A percentile compares a stretch with the other conserved stretches of the same genome.
phyloP scores from a whole-genome alignment of 2,329 filamentous ascomycete genomes.

The Xylaria sp. region DNA sequence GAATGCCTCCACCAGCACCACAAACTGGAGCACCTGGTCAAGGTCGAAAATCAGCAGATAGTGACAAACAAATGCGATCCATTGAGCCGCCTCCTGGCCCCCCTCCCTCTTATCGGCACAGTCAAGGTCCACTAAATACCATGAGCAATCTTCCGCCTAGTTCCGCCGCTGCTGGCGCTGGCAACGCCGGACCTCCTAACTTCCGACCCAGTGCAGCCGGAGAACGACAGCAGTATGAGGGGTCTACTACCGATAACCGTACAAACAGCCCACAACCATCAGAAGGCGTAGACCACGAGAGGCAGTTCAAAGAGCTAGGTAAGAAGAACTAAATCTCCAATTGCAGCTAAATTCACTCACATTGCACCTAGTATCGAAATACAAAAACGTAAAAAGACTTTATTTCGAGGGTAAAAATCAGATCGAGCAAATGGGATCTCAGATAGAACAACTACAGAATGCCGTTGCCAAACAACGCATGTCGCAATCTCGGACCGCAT shows the following conservation, averaged over 20 bases:
- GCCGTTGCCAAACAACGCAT: constrained; percentile 96
- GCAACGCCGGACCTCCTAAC: constrained; percentile 43
- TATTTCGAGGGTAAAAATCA: constrained; percentile 96
- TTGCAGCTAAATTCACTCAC: constrained; percentile 39
- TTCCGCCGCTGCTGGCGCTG: constrained; percentile 44
- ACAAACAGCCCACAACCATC: constrained; percentile 61
- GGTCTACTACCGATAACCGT: constrained; percentile 52
- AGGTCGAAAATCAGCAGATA: constrained; percentile 55
- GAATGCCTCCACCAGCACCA: constrained; percentile 54
- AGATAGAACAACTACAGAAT: constrained; percentile 95
- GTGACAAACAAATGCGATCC: constrained; percentile 53
- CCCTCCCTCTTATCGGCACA: constrained; percentile 59
- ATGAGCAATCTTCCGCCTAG: constrained; percentile 53
- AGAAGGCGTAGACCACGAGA: constrained; percentile 55
- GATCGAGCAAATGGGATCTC: constrained; percentile 83
- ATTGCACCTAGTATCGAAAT: constrained; percentile 76
- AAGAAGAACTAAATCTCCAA: constrained; percentile 38
- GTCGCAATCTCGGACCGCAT: constrained; percentile 89
- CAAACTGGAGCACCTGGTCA: constrained; percentile 47
- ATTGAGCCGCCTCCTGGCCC: constrained; percentile 53
- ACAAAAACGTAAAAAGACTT: constrained; percentile 96
- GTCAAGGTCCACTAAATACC: constrained; percentile 50
- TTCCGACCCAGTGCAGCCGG: constrained; percentile 49
- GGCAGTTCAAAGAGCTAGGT: constrained; percentile 64
- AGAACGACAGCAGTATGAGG: constrained; percentile 53